Base-by-base conservation (phyloP, 176 grass and related monocot species). In the Cenchrus americanus region DNA sequence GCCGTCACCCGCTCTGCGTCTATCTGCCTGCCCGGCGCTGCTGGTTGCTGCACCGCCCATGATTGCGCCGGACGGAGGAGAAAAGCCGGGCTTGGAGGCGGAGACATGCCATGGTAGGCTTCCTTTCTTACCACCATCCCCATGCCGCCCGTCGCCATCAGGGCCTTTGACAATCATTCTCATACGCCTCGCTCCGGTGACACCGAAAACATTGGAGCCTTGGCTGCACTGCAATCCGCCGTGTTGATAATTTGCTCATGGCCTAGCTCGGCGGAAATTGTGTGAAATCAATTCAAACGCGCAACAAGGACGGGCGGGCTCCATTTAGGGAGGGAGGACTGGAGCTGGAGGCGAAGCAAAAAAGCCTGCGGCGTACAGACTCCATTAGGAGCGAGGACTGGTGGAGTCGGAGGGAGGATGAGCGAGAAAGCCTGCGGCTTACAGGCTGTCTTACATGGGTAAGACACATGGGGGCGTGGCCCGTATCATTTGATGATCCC, bases 361-460 rank as follows among this genome's bases (percentile, higher is more conserved):
- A 87, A 87, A 82, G 80, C 62, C 62, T 82, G 85, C 26, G 24
- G 57, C 5, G 50, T 51, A 69, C 83, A 78, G 74, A 52, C 65
- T 78, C 55, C 55, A 22, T 57, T 73, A 55, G 30, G 69, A 34
- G 62, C 3, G 49, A 58, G 48, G n/a, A 49, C 68, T 24, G 69
- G 46, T 24, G 69, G 46, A 49, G 43, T 43, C 14, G 67, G 43
- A 24, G 10, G 58, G 1, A 1, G 60, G 69, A 72, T 14, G 57
- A 52, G 15, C 42, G 51, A 76, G 60, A 87, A 87, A 87, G 80
- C 62, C 62, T 82, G 85, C 26, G 24, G 57, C 7, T 41, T 52
- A 75, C 85, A 82, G 71, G 71, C 63, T 82, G 85, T 61, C 68
- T 41, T 59, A 43, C 72, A 62, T 78, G 22, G 84, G 77, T 66